Evolutionary conservation across 2,329 filamentous ascomycete species (phyloP), one percentile per base, ranked within the genome.

Genomic region (Xylaria arbuscula): DNA sequence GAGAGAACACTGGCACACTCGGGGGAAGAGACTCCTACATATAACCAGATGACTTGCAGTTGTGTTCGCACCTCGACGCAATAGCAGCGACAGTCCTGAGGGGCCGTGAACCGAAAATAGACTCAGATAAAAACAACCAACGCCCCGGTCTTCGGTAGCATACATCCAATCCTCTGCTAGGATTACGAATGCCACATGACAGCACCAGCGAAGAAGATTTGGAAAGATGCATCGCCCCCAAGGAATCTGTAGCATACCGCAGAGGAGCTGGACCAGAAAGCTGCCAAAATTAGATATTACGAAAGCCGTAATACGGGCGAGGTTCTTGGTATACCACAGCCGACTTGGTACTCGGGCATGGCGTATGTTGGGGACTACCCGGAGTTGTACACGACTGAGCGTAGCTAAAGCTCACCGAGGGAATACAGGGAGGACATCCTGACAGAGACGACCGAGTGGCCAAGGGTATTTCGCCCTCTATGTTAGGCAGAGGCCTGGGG

Each of bases 81-180:
- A 42, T 24, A 13, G 19, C 42, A 63, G 34, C 15, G 48, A 13
- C 24, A 22, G 11, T 10, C 3, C 40, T 38, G 17, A 55, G 62
- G 62, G 62, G 53, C 17, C 28, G 22, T 32, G 42, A 57, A 28
- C 47, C 51, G 45, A 57, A 64, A 64, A 64, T 64, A 64, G 62
- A 64, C 42, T 4, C 15, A 58, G 8, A 40, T 22, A 13, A 5
- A n/a, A 38, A n/a, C n/a, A n/a, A n/a, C n/a, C 60, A 40, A 24
- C n/a, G 50, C 38, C 60, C 38, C 24, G 6, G 48, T 54, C 11
- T 36, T 36, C 32, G 3, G 40, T 22, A n/a, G 28, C 9, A 11
- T 7, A 15, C 6, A 34, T 17, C 54, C 32, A 32, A 51, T 51
- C 54, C 62, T 42, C 17, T 34, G 28, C 10, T 17, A 15, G 45